These are phyloP conservation scores for Artemisia annua DNA, from an alignment of 129 eudicot genomes.

Conservation along the genomic window DNA sequence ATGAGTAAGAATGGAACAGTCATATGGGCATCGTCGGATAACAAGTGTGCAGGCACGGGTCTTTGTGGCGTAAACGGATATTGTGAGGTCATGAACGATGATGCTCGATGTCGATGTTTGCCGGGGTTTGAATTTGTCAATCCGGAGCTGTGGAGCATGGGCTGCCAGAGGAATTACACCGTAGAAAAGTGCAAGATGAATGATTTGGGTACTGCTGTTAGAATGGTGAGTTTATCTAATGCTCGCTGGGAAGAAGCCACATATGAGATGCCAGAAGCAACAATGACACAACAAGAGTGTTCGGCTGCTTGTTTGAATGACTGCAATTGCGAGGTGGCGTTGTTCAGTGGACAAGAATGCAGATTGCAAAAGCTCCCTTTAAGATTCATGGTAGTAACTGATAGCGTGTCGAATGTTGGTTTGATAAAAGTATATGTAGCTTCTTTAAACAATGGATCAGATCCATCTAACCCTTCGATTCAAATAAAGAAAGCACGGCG, in stretches of 20 bases:
- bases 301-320: conserved; percentile 32
- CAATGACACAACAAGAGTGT: conserved; percentile 32
- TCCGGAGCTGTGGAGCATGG: conserved; percentile 11
- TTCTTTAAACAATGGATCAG: background rate
- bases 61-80: conserved; percentile 44
- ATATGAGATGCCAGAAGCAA: conserved; percentile 13
- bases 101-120: conserved; percentile 31
- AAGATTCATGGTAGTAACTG: conserved; percentile 7
- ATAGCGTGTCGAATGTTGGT: background rate
- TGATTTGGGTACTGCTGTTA: background rate
- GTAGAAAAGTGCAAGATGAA: conserved; percentile 26
- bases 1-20: conserved; percentile 1
- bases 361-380: conserved; percentile 39
- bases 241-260: conserved; percentile 32
- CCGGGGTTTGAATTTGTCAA: conserved; percentile 37
- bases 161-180: conserved; percentile 41
- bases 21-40: conserved; percentile 21
- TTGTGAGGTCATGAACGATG: conserved; percentile 17
- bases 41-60: conserved; percentile 40
- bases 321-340: conserved; percentile 40
- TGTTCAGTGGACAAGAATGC: conserved; percentile 28
- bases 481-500: background rate
- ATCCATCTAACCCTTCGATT: conserved; percentile 2
- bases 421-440: conserved; percentile 9
- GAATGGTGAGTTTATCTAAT: conserved; percentile 16